Base-by-base conservation (phyloP, 305 asterid genomes). In the Fraxinus sp. region DNA sequence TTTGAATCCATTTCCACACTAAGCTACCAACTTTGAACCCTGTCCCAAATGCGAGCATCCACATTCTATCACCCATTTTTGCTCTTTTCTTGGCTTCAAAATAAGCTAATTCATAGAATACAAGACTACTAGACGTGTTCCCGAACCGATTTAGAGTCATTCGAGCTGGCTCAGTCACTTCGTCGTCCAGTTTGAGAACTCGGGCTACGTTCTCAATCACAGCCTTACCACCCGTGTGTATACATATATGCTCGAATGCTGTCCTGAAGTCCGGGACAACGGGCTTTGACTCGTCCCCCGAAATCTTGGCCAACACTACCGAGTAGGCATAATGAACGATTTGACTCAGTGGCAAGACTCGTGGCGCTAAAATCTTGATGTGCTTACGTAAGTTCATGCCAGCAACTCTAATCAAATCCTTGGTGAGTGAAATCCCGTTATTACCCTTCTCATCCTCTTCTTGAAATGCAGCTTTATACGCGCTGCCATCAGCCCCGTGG, bases 1-100 rank as follows among this genome's bases (percentile, higher is more conserved):
- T 84, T 77, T 83, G 85, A 62, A 91, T 84, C 85, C 90, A 90
- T 71, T 86, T 88, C 95, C 94, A 92, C 2, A 92, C 87, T 77
- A 92, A 79, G 80, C 97, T 93, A 0, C 95, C 92, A 77, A 88
- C 90, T 62, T 93, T 93, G 81, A 92, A 91, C 2, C 97, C 95
- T 0, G 97, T 91, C 70, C 97, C 97, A 80, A 93, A 92, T 16
- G 88, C 94, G 20, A 93, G 55, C 92, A 92, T 91, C 97, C 97
- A 93, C 92, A 93, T 87, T 35, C 66, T 92, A 57, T 93, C 97
- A 7, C 97, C 97, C 33, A 80, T 90, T 80, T 86, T 92, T 3
- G 83, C 89, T 72, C 91, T 88, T 11, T 41, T 78, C 18, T 93
- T 93, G 0, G 94, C 97, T 84, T 93, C 97, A 66, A 92, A 90